Percentiles rank a stretch among this genome's conserved stretches.
Evolutionary conservation across 164 flowering plant species (phyloP).

Genomic region (Liquidambar formosana): DNA sequence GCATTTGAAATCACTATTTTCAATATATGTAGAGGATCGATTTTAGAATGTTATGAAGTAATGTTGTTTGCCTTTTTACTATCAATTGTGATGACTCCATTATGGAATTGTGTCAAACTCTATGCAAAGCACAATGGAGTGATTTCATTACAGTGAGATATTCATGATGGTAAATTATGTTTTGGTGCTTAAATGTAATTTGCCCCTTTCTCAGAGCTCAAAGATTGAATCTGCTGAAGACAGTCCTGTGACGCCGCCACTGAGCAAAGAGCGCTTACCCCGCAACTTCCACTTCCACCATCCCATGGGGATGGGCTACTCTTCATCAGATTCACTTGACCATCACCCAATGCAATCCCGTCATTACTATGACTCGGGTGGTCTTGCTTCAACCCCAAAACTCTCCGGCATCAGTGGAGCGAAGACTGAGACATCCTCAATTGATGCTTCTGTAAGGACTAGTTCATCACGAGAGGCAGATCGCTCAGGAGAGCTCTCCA

Average conservation of each 20-base stretch:
- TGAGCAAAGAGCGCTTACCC: constrained; percentile 67
- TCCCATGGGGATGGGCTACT: constrained; percentile 60
- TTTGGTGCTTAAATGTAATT: not conserved
- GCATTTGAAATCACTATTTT: not conserved
- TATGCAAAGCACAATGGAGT: not conserved
- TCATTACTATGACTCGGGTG: constrained; percentile 48
- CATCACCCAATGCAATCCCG: constrained; percentile 61
- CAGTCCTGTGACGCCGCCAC: constrained; percentile 86
- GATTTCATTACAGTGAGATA: not conserved
- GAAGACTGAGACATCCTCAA: constrained; percentile 76
- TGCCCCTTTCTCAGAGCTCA: constrained; percentile 45
- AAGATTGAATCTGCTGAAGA: constrained; percentile 68
- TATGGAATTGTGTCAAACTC: too few relatives aligned
- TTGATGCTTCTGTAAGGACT: constrained; percentile 77
- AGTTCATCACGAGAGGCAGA: constrained; percentile 84
- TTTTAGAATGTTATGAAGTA: too few relatives aligned
- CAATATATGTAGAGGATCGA: not conserved
- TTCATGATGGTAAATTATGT: not conserved
- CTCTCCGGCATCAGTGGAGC: constrained; percentile 78
- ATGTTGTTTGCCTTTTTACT: too few relatives aligned
- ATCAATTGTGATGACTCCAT: too few relatives aligned
- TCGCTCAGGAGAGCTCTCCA: constrained; percentile 78
- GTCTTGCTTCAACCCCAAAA: constrained; percentile 74
- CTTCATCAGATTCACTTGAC: constrained; percentile 85
- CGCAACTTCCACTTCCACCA: constrained; percentile 52